These are phyloP conservation scores for Luffa acutangula DNA, from an alignment of 306 rosid genomes.

Conservation along the genomic window DNA sequence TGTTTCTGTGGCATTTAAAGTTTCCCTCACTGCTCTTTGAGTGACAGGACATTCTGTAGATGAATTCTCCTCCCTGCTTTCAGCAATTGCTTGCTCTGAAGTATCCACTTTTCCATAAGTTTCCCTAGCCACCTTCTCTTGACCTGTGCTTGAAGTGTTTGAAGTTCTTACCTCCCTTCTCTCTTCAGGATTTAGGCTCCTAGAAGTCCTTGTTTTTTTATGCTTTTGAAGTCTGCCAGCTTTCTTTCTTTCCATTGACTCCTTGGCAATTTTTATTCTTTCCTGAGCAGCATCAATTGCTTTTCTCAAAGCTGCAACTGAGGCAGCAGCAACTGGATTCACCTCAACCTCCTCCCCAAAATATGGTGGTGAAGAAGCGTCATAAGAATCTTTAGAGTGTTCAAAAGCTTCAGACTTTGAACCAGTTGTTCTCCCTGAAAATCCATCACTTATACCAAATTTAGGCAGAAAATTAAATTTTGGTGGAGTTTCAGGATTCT, in stretches of 20 bases:
- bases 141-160: constrained; percentile 17
- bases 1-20: constrained; percentile 16
- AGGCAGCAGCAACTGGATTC: constrained; percentile 75
- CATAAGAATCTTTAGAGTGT: constrained; percentile 21
- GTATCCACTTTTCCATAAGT: constrained; percentile 23
- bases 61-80: constrained; percentile 18
- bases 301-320: constrained; percentile 76
- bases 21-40: neutral
- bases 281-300: constrained; percentile 92
- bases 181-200: constrained; percentile 25
- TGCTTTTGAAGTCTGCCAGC: constrained; percentile 39
- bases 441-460: constrained; percentile 15
- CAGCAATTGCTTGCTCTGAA: constrained; percentile 26
- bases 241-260: constrained; percentile 67
- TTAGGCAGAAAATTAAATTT: constrained; percentile 21
- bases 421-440: constrained; percentile 27
- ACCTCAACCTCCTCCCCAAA: constrained; percentile 54
- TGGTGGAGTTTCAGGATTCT: constrained; percentile 25
- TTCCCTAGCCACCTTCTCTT: constrained; percentile 29
- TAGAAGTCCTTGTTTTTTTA: constrained; percentile 29
- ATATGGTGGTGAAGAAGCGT: constrained; percentile 38
- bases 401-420: constrained; percentile 23
- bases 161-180: constrained; percentile 22
- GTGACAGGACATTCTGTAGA: constrained; percentile 24
- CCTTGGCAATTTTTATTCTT: constrained; percentile 59